Base-by-base conservation (phyloP, 441 rosid genomes). In the Bruguiera hainesii region DNA sequence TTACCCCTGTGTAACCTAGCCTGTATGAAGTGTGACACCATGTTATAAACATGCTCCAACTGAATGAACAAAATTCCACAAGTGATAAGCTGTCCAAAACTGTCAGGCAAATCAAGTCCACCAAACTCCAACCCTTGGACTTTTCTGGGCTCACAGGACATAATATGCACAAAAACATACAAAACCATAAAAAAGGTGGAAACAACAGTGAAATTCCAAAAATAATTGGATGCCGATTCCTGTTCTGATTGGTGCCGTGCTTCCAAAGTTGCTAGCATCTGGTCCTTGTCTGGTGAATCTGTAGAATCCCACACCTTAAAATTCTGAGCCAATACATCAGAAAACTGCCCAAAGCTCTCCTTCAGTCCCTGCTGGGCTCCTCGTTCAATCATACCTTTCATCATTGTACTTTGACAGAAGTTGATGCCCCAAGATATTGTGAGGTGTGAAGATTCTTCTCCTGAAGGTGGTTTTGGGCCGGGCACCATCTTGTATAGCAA, bases 341-440 rank as follows among this genome's bases (percentile, higher is more conserved):
- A 46, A 73, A 87, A 90, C 64, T 83, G 80, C 20, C 79, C 88
- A 74, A 90, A 93, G 76, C 88, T 85, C 60, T 87, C 93, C 68
- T 77, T 86, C 55, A 93, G 68, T 35, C 98, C 97, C 80, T 89
- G 91, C 79, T 76, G 84, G 65, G 73, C 93, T 58, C 97, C 98
- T 62, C 88, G 89, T 85, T 87, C 93, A 72, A 89, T 90, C 95
- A 93, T 85, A 63, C 90, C 81, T 81, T 78, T 89, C 93, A 93
- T 86, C 79, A 89, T 75, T 49, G 89, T 83, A 78, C 71, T 84
- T n/a, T 86, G 94, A 69, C 53, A 79, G 73, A 93, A 90, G 28
- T 76, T 74, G 60, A 89, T 76, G 58, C 81, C 87, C 98, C 96
- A 93, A 8, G 97, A 89, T 70, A 89, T 67, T 26, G 78, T 53